These are phyloP conservation scores for Truncatella angustata DNA, from an alignment of 2,329 filamentous ascomycete species.

Conservation along the genomic window DNA sequence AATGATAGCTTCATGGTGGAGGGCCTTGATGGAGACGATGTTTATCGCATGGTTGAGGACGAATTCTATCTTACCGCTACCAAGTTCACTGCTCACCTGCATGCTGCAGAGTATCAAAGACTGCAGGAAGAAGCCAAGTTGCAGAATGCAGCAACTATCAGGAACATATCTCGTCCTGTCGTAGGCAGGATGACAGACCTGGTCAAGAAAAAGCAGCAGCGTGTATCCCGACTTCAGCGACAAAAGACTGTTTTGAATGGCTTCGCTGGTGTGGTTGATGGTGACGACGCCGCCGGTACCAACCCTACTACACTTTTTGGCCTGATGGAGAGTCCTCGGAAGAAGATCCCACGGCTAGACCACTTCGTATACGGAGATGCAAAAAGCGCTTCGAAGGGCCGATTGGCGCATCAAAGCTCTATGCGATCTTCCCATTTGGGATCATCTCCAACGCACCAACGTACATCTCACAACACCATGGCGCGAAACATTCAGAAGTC, in stretches of 20 bases:
- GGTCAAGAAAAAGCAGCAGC: constrained; percentile 33
- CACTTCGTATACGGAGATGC: constrained; percentile 10
- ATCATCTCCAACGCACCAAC: neutral
- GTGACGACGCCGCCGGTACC: constrained; percentile 20
- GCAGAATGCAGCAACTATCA: constrained; percentile 52
- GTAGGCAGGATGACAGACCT: constrained; percentile 37
- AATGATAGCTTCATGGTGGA: constrained; percentile 58
- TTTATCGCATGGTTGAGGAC: constrained; percentile 81
- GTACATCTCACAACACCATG: no score
- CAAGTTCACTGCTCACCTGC: constrained; percentile 71
- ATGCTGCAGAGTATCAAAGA: constrained; percentile 73
- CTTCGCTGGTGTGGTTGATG: constrained; percentile 27
- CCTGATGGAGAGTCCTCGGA: constrained; percentile 41
- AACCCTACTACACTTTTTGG: constrained; percentile 33
- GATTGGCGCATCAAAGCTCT: neutral
- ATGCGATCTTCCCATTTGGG: neutral
- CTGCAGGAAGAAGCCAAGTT: constrained; percentile 57
- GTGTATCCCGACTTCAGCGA: constrained; percentile 30
- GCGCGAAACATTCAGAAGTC: neutral
- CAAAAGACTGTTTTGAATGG: constrained; percentile 30
- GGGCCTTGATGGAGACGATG: constrained; percentile 65
- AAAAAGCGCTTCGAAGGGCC: neutral
- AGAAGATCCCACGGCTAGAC: constrained; percentile 22
- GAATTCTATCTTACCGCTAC: constrained; percentile 69
- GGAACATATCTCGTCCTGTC: constrained; percentile 50